Base-by-base conservation (phyloP, 306 rosid genomes). In the Medicago arabica region DNA sequence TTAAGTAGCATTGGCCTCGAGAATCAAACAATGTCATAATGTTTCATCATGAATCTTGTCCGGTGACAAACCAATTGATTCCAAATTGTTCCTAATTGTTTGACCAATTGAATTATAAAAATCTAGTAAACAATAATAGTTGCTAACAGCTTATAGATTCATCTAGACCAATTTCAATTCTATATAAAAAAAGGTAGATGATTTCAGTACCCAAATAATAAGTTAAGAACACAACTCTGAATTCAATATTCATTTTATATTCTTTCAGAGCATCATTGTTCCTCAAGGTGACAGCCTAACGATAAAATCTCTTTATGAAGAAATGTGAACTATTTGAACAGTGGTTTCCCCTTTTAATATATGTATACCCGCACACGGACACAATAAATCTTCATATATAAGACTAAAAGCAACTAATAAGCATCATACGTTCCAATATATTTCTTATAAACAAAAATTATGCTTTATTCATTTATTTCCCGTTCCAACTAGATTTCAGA, bases 81-180 rank as follows among this genome's bases (percentile, higher is more conserved):
- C 53, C 53, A 66, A 41, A 6, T 41, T 18, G 51, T 44, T 67
- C 49, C 12, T 67, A 67, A 46, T 12, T 47, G 39, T 43, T 67
- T 41, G 53, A 38, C 38, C 5, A 15, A 65, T 41, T 67, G 55
- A 74, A 57, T 38, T 19, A 51, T 65, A 41, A 66, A 72, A 75
- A 75, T 38, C 55, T 6, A 74, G 50, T 58, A 71, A 44, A 19
- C 23, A 66, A 73, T n/a, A 55, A 55, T 67, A 71, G 19, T 51
- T 38, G 25, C 15, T 9, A 57, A 8, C 69, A 73, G 63, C 62
- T 55, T 55, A 34, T 34, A 15, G 58, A 31, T 43, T 72, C 67
- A 41, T 72, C 49, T 19, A 72, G 41, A 65, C 21, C 4, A 4
- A 43, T 73, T 72, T 47, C 62, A 53, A 64, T 28, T 63, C 58